Evolutionary conservation across 1,284 basidiomycete species (phyloP).

Genomic region (Paramarasmius palmivorus): DNA sequence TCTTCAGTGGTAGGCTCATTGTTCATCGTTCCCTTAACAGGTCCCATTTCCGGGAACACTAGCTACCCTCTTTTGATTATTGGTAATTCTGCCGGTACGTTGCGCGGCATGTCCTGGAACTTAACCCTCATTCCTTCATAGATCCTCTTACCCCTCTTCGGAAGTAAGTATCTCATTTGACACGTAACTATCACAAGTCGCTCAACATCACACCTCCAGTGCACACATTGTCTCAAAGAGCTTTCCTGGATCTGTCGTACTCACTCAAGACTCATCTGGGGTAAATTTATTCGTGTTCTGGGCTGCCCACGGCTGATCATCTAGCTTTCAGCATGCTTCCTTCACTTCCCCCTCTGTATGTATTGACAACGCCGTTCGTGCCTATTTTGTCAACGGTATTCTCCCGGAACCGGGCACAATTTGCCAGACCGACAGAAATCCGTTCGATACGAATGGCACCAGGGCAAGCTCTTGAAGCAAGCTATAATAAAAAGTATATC

Average conservation of each 20-base stretch:
- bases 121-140: neutral
- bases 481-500: too few species aligned
- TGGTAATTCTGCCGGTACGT: neutral
- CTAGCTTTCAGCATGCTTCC: constrained; percentile 14
- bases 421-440: too few species aligned
- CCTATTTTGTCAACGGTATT: neutral
- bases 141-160: neutral
- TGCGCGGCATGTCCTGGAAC: neutral
- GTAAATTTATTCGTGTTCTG: neutral
- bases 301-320: neutral
- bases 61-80: neutral
- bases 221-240: neutral
- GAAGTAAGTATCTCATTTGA: neutral
- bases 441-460: too few species aligned
- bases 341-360: neutral
- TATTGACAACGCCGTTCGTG: neutral
- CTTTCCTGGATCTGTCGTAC: neutral
- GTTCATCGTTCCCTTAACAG: neutral
- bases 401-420: neutral
- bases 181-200: neutral
- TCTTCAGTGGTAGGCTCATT: neutral
- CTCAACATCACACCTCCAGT: neutral
- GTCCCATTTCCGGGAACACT: neutral
- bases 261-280: neutral
- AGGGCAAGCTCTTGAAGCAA: too few species aligned